These are phyloP conservation scores for Nigrospora oryzae DNA, from an alignment of 2,329 filamentous ascomycete genomes.

Conservation along the genomic window DNA sequence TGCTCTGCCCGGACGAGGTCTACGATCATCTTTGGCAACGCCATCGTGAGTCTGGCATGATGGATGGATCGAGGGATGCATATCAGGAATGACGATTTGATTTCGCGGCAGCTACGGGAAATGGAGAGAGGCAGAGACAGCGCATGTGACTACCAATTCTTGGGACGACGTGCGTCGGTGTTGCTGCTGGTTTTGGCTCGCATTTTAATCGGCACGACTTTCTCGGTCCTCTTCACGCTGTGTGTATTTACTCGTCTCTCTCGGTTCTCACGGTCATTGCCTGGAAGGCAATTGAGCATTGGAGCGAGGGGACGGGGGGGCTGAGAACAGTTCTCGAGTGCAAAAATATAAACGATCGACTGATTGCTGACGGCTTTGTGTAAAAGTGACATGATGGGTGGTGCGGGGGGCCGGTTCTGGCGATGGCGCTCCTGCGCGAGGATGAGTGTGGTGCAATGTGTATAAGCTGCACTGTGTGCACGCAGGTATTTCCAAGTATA, in stretches of 20 bases:
- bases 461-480: no score
- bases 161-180: neutral
- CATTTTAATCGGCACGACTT: slow-evolving; percentile 3
- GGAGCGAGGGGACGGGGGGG: neutral
- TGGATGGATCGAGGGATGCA: neutral
- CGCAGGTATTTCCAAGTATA: no score
- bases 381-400: no score
- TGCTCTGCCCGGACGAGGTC: neutral
- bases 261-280: neutral
- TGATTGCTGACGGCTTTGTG: no score
- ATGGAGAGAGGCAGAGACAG: neutral
- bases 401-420: no score
- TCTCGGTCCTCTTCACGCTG: slow-evolving; percentile 2
- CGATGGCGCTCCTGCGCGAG: no score
- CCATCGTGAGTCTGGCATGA: slow-evolving; percentile 1
- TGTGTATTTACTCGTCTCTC: slow-evolving; percentile 2
- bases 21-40: neutral
- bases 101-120: slow-evolving; percentile 1
- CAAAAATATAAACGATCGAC: slow-evolving; percentile 1
- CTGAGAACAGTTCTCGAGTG: slow-evolving; percentile 1
- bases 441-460: no score
- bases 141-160: neutral
- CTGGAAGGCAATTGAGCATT: neutral
- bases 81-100: slow-evolving; percentile 2
- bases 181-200: slow-evolving; percentile 1